These are phyloP conservation scores for Calocera cornea DNA, from an alignment of 768 basidiomycete species.

Conservation along the genomic window DNA sequence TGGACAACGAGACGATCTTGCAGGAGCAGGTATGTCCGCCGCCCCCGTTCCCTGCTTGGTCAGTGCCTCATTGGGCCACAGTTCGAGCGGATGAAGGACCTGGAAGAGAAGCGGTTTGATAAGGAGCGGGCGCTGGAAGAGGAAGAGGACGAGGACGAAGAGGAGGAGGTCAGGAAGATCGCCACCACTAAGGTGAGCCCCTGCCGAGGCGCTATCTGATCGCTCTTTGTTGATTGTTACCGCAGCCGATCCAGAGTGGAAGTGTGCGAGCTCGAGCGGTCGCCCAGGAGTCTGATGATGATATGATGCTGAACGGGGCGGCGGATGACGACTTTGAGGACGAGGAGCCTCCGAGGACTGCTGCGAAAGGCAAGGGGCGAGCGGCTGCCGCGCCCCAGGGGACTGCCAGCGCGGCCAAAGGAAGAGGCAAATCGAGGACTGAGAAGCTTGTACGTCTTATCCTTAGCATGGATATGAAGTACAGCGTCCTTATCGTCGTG, in stretches of 20 bases:
- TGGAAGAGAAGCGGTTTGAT: constrained; percentile 18
- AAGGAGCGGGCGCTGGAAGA: constrained; percentile 29
- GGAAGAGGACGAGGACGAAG: constrained; percentile 27
- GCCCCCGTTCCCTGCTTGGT: neutral
- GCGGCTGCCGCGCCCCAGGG: constrained; percentile 20
- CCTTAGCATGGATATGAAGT: neutral
- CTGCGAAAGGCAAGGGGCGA: neutral
- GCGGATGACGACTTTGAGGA: constrained; percentile 45
- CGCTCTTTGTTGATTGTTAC: neutral
- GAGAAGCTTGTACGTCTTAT: neutral
- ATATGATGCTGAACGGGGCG: constrained; percentile 65
- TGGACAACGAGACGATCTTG: constrained; percentile 46
- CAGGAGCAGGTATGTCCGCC: constrained; percentile 35
- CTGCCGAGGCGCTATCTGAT: neutral
- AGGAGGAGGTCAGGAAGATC: constrained; percentile 40
- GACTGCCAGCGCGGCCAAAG: constrained; percentile 17
- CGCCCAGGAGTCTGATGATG: constrained; percentile 44
- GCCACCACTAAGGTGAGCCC: constrained; percentile 34
- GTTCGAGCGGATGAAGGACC: constrained; percentile 42
- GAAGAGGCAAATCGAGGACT: constrained; percentile 12
- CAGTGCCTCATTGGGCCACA: neutral
- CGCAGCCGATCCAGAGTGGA: constrained; percentile 22
- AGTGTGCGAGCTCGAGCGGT: constrained; percentile 34
- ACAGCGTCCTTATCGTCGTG: neutral
- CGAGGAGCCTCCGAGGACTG: constrained; percentile 18